Base-by-base conservation (phyloP, 768 basidiomycete species). In the Psilocybe subaeruginosa region DNA sequence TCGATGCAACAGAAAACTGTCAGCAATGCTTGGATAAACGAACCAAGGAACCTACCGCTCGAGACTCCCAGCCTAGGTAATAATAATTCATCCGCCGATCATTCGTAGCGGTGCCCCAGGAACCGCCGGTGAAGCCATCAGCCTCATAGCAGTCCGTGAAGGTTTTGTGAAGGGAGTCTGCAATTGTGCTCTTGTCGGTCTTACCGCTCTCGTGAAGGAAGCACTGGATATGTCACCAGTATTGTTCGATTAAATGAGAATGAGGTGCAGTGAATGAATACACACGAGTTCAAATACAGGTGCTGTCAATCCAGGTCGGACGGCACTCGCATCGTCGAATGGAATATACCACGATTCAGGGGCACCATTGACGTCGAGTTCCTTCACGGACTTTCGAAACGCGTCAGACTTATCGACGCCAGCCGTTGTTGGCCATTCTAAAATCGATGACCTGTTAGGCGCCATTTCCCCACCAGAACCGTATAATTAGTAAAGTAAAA, bases 131-230 rank as follows among this genome's bases (percentile, higher is more conserved):
- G 30, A 63, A 63, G 4, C 62, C 62, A 23, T 59, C 39, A 1
- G 58, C 62, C 30, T 63, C 14, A 51, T 63, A 63, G 35, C 62
- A 63, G 47, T 63, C 62, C 30, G 62, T 63, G 54, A 63, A 63
- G 9, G 62, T 63, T 52, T 63, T 63, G 11, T 59, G 50, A 19
- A 63, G 41, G 14, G 62, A 59, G 48, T 50, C 30, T 23, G 48
- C 33, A 23, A 54, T n/a, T 54, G 23, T 14, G 14, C 37, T 30
- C 8, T 17, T 58, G 23, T 31, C 48, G 17, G 47, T 37, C 43
- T 17, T 45, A 30, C 41, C 54, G 54, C 51, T 45, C 31, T 53
- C 30, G n/a, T 55, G 62, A 8, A 59, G 53, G 58, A 59, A 51
- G 19, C 53, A 56, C 58, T 63, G 48, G 12, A 58, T 8, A 59